phyloP scores from a whole-genome alignment of 257 asterid species.

The Scutellaria galericulata region DNA sequence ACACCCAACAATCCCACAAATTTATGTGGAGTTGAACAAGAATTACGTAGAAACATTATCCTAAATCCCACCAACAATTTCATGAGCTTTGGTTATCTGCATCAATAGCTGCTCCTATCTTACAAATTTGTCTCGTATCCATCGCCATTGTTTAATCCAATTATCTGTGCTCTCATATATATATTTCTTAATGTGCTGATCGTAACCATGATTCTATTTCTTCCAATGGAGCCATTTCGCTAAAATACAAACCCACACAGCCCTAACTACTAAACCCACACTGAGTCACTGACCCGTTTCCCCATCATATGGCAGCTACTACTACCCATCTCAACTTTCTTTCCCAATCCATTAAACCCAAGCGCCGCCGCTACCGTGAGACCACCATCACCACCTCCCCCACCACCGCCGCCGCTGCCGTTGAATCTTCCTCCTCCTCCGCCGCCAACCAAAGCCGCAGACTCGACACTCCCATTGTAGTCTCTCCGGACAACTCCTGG shows the following conservation, averaged over 20 bases:
- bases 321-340: constrained; percentile 63
- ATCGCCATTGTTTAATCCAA: constrained; percentile 38
- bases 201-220: constrained; percentile 17
- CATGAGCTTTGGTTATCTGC: constrained; percentile 17
- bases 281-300: not conserved
- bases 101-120: not conserved
- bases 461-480: constrained; percentile 35
- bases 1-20: too few species aligned
- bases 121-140: constrained; percentile 35
- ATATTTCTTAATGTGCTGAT: not conserved
- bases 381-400: constrained; percentile 64
- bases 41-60: too few species aligned
- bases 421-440: constrained; percentile 15
- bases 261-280: constrained; percentile 16
- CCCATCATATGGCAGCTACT: constrained; percentile 58
- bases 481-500: constrained; percentile 56
- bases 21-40: too few species aligned
- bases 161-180: not conserved
- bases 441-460: constrained; percentile 32
- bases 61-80: not conserved
- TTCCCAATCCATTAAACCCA: constrained; percentile 55
- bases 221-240: constrained; percentile 27
- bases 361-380: constrained; percentile 75
- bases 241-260: constrained; percentile 32
- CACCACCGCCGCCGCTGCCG: constrained; percentile 3